Conservation (phyloP, 2,329 filamentous ascomycete genomes). For the Magnaporthiopsis incrustans region DNA sequence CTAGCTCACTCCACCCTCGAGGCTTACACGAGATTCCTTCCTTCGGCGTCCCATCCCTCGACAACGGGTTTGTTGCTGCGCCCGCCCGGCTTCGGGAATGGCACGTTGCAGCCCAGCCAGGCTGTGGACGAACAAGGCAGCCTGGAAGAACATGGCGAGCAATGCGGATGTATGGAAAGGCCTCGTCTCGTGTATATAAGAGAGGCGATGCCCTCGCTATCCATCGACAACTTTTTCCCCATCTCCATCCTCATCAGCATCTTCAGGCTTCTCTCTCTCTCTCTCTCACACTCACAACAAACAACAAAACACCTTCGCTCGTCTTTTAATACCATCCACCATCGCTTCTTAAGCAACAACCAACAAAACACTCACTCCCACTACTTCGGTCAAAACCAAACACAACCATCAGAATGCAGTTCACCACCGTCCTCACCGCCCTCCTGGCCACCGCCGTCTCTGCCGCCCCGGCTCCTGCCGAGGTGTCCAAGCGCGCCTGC, state of each 20-base stretch:
- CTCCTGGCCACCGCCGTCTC: conserved; percentile 10
- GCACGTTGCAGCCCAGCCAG: not conserved
- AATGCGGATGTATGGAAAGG: not conserved
- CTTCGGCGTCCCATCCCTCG: not conserved
- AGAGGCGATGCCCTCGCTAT: not conserved
- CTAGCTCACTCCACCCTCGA: not conserved
- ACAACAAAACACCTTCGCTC: not conserved
- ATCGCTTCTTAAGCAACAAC: conserved; percentile 16
- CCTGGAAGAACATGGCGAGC: no score
- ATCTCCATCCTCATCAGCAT: conserved; percentile 4
- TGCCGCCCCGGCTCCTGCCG: conserved; percentile 7
- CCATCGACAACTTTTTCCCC: not conserved
- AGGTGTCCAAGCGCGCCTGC: conserved; percentile 11
- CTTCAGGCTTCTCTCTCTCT: not conserved
- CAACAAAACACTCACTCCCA: conserved; percentile 2
- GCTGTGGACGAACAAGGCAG: no score
- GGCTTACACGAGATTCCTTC: not conserved
- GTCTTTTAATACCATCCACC: conserved; percentile 11
- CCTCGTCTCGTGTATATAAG: not conserved
- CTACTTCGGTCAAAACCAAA: not conserved
- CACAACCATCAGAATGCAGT: conserved; percentile 17
- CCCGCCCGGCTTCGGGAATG: not conserved
- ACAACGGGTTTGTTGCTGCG: not conserved
- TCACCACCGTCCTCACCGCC: conserved; percentile 15
- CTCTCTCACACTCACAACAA: conserved; percentile 3